Evolutionary conservation across 768 basidiomycete genomes (phyloP).

Genomic region (Cubamyces lactineus): DNA sequence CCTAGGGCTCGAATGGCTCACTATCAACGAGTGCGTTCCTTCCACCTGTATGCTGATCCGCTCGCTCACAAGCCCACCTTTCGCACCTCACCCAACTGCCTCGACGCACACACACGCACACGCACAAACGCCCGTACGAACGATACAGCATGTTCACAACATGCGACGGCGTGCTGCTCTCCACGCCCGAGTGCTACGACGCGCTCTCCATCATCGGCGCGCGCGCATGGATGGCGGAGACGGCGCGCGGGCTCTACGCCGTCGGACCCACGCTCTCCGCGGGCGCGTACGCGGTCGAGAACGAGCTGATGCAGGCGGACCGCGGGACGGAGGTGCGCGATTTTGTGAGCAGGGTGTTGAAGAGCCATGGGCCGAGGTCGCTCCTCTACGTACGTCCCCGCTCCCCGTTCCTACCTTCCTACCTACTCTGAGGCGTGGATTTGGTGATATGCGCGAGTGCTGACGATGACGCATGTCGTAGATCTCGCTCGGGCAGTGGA

Average conservation of each 20-base stretch:
- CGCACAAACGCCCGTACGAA: no score
- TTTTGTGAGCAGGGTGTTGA: constrained; percentile 20
- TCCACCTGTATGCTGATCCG: background rate
- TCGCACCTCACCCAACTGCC: background rate
- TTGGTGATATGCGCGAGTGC: no score
- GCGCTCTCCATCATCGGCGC: constrained; percentile 6
- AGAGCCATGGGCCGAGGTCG: constrained; percentile 25
- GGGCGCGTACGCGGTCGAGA: constrained; percentile 9
- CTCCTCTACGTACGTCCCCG: constrained; percentile 25
- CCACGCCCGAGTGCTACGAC: constrained; percentile 24
- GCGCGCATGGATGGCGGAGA: constrained; percentile 18
- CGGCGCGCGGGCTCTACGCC: constrained; percentile 15
- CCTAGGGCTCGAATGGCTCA: constrained; percentile 15
- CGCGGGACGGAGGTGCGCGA: constrained; percentile 17
- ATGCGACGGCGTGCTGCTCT: constrained; percentile 20
- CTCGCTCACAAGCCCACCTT: background rate
- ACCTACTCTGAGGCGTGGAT: no score
- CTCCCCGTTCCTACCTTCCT: no score
- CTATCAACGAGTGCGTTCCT: constrained; percentile 17
- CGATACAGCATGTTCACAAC: constrained; percentile 13
- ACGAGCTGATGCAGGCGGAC: constrained; percentile 9
- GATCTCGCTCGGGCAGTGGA: constrained; percentile 27
- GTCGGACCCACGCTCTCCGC: constrained; percentile 13
- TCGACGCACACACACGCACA: background rate
- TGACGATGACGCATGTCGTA: background rate